Percentiles rank a stretch among this genome's conserved stretches.
phyloP scores from a whole-genome alignment of 805 yeast species.

The Tetrapisispora phaffii region DNA sequence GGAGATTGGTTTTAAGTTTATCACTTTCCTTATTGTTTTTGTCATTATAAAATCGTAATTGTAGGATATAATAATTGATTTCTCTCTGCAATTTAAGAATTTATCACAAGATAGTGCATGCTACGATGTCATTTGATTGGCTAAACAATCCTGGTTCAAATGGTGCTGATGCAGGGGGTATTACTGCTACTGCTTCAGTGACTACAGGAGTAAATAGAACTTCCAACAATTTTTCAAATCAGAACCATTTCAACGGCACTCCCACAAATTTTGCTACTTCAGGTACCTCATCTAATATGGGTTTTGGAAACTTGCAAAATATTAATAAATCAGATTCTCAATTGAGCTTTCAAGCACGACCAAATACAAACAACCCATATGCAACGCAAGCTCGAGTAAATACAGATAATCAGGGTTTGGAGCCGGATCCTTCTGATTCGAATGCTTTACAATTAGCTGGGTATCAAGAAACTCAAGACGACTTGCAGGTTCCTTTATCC shows the following conservation, averaged over 20 bases:
- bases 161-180: conserved; percentile 13
- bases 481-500: conserved; percentile 47
- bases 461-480: conserved; percentile 28
- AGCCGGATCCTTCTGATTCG: background rate
- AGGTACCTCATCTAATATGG: background rate
- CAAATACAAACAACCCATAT: background rate
- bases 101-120: background rate
- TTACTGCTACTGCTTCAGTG: conserved; percentile 6
- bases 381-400: background rate
- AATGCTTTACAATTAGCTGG: background rate
- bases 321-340: background rate
- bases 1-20: background rate
- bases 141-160: conserved; percentile 35
- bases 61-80: too few relatives aligned
- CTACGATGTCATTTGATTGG: conserved; percentile 42
- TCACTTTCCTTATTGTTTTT: background rate
- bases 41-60: too few relatives aligned
- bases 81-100: background rate
- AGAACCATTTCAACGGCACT: background rate
- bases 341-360: background rate
- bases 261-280: background rate
- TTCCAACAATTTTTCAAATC: conserved; percentile 1
- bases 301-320: background rate
- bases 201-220: conserved; percentile 3
- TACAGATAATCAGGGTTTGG: background rate